Conservation (phyloP, 164 flowering plant genomes). For the Dillenia suffruticosa region DNA sequence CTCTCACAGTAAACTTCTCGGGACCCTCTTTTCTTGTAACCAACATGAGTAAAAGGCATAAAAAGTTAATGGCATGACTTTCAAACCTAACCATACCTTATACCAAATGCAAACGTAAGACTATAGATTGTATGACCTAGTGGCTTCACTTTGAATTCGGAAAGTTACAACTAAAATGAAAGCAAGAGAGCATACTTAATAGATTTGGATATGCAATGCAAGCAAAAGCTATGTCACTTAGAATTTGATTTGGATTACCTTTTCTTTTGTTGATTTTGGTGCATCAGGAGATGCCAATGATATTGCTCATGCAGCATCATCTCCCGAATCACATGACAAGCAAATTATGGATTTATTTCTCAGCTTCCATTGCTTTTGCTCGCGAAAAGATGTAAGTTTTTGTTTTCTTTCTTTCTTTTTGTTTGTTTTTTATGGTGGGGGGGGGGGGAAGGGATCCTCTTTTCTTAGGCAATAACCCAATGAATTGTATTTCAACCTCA, state of each 20-base stretch:
- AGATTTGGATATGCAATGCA: no score
- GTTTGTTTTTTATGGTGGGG: background rate
- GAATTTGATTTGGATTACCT: background rate
- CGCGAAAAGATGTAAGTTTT: constrained; percentile 49
- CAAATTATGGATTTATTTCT: constrained; percentile 39
- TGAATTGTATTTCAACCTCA: background rate
- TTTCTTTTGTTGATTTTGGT: constrained; percentile 4
- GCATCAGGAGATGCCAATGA: constrained; percentile 28
- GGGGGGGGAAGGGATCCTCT: no score
- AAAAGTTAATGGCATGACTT: no score
- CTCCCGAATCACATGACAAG: constrained; percentile 12
- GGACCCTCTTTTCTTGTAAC: no score
- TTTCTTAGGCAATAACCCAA: background rate
- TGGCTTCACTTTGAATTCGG: no score
- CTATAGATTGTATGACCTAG: no score
- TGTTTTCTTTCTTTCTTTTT: background rate
- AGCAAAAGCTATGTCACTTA: background rate
- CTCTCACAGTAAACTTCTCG: no score
- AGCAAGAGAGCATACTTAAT: no score
- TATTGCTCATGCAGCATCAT: constrained; percentile 1
- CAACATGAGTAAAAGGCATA: no score
- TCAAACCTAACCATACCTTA: no score
- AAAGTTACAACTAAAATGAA: no score
- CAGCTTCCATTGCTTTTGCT: constrained; percentile 48
- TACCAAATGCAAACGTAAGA: no score